These are phyloP conservation scores for Vanrija sp. DNA, from an alignment of 1,284 basidiomycete species.

Conservation along the genomic window DNA sequence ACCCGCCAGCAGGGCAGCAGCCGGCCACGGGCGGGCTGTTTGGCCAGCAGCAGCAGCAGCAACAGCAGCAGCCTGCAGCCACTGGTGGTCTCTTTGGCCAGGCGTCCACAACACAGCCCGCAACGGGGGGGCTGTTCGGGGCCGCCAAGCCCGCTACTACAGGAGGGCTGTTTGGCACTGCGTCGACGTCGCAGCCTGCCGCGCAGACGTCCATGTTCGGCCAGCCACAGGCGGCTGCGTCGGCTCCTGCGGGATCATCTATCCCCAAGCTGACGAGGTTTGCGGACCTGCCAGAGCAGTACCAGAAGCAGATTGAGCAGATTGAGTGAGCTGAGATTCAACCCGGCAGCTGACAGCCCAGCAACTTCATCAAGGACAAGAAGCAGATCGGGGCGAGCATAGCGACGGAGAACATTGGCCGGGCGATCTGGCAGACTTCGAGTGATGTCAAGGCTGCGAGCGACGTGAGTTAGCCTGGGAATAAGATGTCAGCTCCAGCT, in stretches of 20 bases:
- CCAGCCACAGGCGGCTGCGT: background rate
- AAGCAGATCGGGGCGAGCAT: slow-evolving; percentile 31
- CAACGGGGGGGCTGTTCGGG: slow-evolving; percentile 1
- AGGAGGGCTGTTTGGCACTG: background rate
- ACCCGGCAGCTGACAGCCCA: slow-evolving; percentile 7
- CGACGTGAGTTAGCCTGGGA: slow-evolving; percentile 24
- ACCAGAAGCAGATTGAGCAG: slow-evolving; percentile 39
- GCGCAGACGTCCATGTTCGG: slow-evolving; percentile 1
- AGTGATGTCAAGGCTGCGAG: slow-evolving; percentile 35
- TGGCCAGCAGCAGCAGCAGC: slow-evolving; percentile 8
- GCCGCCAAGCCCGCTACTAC: slow-evolving; percentile 1
- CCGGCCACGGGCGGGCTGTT: slow-evolving; percentile 2
- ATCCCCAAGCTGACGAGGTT: slow-evolving; percentile 39
- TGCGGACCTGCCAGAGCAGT: slow-evolving; percentile 35
- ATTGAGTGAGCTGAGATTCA: slow-evolving; percentile 31
- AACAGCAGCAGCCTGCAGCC: background rate
- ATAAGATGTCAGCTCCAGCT: background rate
- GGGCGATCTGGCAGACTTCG: slow-evolving; percentile 42
- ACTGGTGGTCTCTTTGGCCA: slow-evolving; percentile 9
- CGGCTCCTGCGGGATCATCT: slow-evolving; percentile 7
- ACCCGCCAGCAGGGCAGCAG: background rate
- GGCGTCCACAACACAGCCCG: slow-evolving; percentile 1
- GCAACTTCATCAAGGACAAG: slow-evolving; percentile 34
- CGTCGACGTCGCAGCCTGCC: no score
- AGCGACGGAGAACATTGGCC: slow-evolving; percentile 30